phyloP scores from a whole-genome alignment of 352 stramenopile species.

The Globisporangium spinosum region DNA sequence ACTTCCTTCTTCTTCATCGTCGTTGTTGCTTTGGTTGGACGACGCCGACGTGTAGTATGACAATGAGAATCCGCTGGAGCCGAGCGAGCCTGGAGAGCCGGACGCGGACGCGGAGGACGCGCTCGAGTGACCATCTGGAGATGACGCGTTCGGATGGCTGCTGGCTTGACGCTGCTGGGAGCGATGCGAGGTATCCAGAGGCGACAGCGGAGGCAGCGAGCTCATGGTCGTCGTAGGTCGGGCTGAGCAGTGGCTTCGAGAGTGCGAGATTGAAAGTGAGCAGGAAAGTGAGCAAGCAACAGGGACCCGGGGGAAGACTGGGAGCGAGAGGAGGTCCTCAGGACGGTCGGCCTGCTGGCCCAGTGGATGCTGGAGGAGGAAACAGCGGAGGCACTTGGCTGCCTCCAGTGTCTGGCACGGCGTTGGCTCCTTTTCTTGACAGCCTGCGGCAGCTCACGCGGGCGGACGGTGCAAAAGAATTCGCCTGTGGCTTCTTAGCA shows the following conservation, averaged over 20 bases:
- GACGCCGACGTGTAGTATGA: not conserved
- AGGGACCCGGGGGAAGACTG: too few species aligned
- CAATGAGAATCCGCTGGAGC: not conserved
- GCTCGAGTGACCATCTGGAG: not conserved
- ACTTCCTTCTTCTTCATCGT: not conserved
- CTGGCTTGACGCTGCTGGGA: not conserved
- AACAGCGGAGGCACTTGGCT: not conserved
- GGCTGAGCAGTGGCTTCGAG: not conserved
- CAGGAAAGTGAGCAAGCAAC: not conserved
- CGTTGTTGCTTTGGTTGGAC: not conserved
- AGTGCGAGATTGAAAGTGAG: not conserved
- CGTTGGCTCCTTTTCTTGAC: not conserved
- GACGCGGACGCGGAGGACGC: not conserved
- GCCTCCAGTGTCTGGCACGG: not conserved
- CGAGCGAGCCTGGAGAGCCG: not conserved
- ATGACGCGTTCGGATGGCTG: not conserved
- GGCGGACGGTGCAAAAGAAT: slow-evolving; percentile 5
- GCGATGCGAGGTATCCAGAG: not conserved
- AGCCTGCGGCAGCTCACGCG: not conserved
- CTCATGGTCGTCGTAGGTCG: not conserved
- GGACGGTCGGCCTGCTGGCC: too few species aligned
- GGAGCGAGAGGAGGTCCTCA: not conserved
- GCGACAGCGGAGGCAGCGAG: not conserved
- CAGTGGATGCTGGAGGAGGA: not conserved
- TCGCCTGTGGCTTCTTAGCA: not conserved